These are phyloP conservation scores for Scedosporium dehoogii DNA, from an alignment of 2,329 filamentous ascomycete species.

Conservation along the genomic window DNA sequence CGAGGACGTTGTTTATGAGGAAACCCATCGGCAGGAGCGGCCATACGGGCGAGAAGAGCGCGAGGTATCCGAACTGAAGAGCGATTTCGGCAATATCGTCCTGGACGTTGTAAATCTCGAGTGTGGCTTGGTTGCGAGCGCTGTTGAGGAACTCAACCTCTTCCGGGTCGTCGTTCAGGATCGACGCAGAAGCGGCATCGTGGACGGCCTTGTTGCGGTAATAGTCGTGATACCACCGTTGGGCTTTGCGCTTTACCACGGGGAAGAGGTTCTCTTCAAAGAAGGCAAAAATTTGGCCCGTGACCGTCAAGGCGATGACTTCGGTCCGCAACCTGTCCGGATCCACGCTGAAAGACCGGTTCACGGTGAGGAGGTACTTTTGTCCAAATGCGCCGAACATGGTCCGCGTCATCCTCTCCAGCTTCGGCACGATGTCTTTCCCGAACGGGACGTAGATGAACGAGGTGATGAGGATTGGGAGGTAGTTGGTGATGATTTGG, in stretches of 20 bases:
- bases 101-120: constrained; percentile 62
- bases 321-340: constrained; percentile 57
- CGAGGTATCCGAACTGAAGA: constrained; percentile 64
- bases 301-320: constrained; percentile 66
- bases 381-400: constrained; percentile 31
- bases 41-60: constrained; percentile 67
- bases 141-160: constrained; percentile 55
- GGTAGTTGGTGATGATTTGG: constrained; percentile 72
- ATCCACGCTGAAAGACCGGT: constrained; percentile 52
- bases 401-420: constrained; percentile 48
- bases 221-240: constrained; percentile 33
- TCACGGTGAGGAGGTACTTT: constrained; percentile 33
- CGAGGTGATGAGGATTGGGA: constrained; percentile 65
- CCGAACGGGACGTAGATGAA: constrained; percentile 75
- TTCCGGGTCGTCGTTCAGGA: constrained; percentile 46
- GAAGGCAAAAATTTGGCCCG: constrained; percentile 60
- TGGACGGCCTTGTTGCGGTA: constrained; percentile 23
- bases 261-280: constrained; percentile 65
- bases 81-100: constrained; percentile 65
- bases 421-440: constrained; percentile 53
- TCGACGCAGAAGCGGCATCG: constrained; percentile 35
- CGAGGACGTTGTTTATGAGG: constrained; percentile 67
- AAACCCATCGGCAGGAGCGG: constrained; percentile 64
- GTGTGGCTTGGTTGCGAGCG: constrained; percentile 56
- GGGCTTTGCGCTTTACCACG: constrained; percentile 51